Base-by-base conservation (phyloP, 345 rosid species). In the Ailanthus altissimus region DNA sequence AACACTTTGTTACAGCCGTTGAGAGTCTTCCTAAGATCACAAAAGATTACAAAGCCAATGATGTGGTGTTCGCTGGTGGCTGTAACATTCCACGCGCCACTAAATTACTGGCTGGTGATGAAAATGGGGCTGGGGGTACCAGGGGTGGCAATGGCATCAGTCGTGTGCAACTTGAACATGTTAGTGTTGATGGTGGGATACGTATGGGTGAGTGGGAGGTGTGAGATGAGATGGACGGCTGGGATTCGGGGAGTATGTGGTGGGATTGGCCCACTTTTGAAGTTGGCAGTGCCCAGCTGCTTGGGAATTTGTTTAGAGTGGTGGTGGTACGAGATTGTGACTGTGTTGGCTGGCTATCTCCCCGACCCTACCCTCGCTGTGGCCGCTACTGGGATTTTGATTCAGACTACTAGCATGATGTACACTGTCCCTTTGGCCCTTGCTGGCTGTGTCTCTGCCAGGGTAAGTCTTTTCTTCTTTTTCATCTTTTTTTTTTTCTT, bases 291-390 rank as follows among this genome's bases (percentile, higher is more conserved):
- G 74, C 99, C 99, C 18, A 95, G 99, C 60, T 95, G 99, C 80
- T 79, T 92, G 57, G 97, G 97, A 81, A 95, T 95, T 65, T 96
- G 99, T 85, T 82, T 93, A 75, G 99, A 96, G 88, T 96, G 99
- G 99, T 96, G 98, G 99, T 93, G 99, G 99, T 96, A 96, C 50
- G 98, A 96, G 93, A 92, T 96, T 15, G 93, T 96, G 86, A 96
- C 80, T 4, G 85, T 96, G 28, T 73, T 96, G 86, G 94, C 97
- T 4, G 99, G 99, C 18, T 93, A 96, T 83, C 79, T 96, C 83
- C 88, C 89, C n/a, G 85, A 93, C 58, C 99, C 99, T 5, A 93
- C 89, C 2, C 75, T 86, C 16, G 88, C 97, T 7, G 97, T 93
- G 79, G 99, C 99, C 6, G 98, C 99, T 25, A 91, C 98, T 47